Evolutionary conservation across 2,329 filamentous ascomycete species (phyloP), one percentile per base, ranked within the genome.

Genomic region (Sarocladium kiliense): DNA sequence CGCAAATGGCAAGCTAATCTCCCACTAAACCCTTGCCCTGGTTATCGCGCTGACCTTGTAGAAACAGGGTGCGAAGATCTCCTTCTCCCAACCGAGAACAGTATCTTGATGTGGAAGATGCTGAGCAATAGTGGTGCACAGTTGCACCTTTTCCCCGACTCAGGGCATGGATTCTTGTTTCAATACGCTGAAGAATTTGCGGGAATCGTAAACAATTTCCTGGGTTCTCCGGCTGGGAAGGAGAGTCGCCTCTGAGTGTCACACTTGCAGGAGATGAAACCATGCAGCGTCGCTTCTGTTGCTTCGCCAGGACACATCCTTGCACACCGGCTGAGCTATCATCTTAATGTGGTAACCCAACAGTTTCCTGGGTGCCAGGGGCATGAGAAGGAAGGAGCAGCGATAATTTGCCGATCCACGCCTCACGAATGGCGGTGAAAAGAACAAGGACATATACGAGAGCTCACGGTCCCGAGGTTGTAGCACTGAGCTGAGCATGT

Each of bases 1-100:
- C 54, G 67, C 67, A n/a, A 71, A 70, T 56, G 71, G 71, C 72
- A 61, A 62, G 68, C 25, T 32, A 53, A 39, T 53, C 50, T 53
- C 30, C 32, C 36, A 12, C 50, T 53, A 19, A 19, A 19, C 26
- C 7, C 50, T 25, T 9, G 36, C 50, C 50, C 50, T 39, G 50
- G 19, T 34, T 44, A 18, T 26, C 10, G 11, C 54, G 21, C 3
- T 26, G 21, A 32, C 14, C 2, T 19, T 26, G 11, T 2, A 27
- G 2, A 12, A 4, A 25, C 21, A 71, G 66, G 71, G 47, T 64
- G 64, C 54, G 60, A 71, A 44, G 71, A 70, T 59, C 42, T 70
- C 34, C 54, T 72, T 19, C 42, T 70, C 3, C 70, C 72, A 3
- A 70, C 66, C 0, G 66, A 68, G 23, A 72, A 74, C 41, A 74